phyloP scores from a whole-genome alignment of 257 asterid species.

The Przewalskia tangutica region DNA sequence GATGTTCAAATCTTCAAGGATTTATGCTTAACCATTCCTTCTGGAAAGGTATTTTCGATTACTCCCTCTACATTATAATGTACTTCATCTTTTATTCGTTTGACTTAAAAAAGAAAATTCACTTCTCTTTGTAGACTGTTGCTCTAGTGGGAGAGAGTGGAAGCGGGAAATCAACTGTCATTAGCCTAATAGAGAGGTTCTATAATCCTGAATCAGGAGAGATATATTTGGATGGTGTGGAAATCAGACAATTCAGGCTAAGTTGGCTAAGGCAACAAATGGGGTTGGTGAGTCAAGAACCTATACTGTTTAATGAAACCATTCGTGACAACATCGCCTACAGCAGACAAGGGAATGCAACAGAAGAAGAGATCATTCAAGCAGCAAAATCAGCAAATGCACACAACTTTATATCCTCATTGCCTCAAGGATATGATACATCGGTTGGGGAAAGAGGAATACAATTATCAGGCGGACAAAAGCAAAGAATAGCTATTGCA shows the following conservation, averaged over 20 bases:
- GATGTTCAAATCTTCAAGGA: conserved; percentile 61
- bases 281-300: conserved; percentile 84
- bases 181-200: conserved; percentile 58
- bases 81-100: neutral
- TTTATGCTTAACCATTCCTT: conserved; percentile 45
- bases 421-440: conserved; percentile 67
- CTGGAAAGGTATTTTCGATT: conserved; percentile 50
- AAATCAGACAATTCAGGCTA: conserved; percentile 32
- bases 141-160: conserved; percentile 90
- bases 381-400: conserved; percentile 67
- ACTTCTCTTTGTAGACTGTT: conserved; percentile 34
- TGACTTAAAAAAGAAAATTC: neutral
- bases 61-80: neutral
- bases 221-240: conserved; percentile 38
- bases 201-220: conserved; percentile 55
- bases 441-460: conserved; percentile 63
- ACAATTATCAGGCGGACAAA: conserved; percentile 70
- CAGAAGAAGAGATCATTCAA: conserved; percentile 53
- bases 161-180: conserved; percentile 70
- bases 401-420: conserved; percentile 52
- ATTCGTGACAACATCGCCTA: conserved; percentile 63
- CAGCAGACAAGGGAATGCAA: conserved; percentile 39
- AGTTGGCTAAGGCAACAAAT: conserved; percentile 74
- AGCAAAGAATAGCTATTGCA: conserved; percentile 64
- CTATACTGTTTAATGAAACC: conserved; percentile 68